Percentiles rank a stretch among this genome's conserved stretches.
phyloP scores from a whole-genome alignment of 73 alveolate genomes.

The Uronychia binucleata region DNA sequence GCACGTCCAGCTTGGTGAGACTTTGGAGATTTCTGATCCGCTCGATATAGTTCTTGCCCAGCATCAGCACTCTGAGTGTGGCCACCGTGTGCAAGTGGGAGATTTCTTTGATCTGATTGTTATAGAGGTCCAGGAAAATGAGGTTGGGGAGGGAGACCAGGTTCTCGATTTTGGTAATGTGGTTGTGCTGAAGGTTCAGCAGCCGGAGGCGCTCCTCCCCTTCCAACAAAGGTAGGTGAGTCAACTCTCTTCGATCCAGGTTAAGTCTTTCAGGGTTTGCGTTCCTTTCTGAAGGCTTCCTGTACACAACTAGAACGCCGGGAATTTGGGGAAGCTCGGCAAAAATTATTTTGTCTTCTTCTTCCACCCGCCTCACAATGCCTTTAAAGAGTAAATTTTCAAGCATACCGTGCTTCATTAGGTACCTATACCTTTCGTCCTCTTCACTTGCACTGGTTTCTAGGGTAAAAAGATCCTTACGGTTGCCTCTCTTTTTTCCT shows the following conservation, averaged over 20 bases:
- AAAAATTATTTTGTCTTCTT: constrained; percentile 87
- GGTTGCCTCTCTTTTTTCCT: neutral
- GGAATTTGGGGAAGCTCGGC: constrained; percentile 93
- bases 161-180: constrained; percentile 87
- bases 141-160: constrained; percentile 87
- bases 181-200: constrained; percentile 82
- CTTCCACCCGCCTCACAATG: constrained; percentile 86
- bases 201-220: constrained; percentile 94
- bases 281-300: constrained; percentile 91
- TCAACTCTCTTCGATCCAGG: constrained; percentile 88
- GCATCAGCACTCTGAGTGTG: constrained; percentile 83
- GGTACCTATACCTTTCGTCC: constrained; percentile 90
- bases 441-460: constrained; percentile 47
- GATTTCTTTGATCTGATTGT: constrained; percentile 85
- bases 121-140: constrained; percentile 85
- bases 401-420: constrained; percentile 60
- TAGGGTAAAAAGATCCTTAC: neutral
- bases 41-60: constrained; percentile 85
- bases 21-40: constrained; percentile 82
- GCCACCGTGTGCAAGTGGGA: constrained; percentile 87
- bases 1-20: constrained; percentile 90
- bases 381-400: constrained; percentile 26
- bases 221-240: constrained; percentile 94
- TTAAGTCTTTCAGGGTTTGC: constrained; percentile 84
- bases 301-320: constrained; percentile 88